Base-by-base conservation (phyloP, 2,329 filamentous ascomycete species). In the Sclerotinia sclerotiorum region DNA sequence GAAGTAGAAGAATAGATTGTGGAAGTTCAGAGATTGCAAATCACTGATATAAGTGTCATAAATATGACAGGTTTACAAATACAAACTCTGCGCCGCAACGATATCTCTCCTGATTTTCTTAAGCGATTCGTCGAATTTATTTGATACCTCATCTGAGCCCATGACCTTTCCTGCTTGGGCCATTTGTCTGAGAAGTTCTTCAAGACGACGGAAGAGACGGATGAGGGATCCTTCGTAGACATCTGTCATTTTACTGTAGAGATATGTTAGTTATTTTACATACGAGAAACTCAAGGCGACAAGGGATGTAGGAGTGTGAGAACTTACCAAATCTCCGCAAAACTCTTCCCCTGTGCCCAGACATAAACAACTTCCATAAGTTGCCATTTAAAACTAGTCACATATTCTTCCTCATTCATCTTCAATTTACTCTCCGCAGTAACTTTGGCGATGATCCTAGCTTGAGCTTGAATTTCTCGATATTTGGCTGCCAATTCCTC, bases 201-300 rank as follows among this genome's bases (percentile, higher is more conserved):
- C 95, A 44, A 99, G 84, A 27, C 95, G 91, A 67, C 95, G 91
- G 87, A 99, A 99, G 51, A 97, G 88, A 61, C 95, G 93, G 75
- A 99, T 98, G 70, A 99, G 83, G 69, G 93, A 97, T 70, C 95
- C 95, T 82, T 99, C 95, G 80, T 97, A 99, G 39, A 94, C 92
- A 75, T 97, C 94, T 39, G 95, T 98, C 94, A 99, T 97, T 92
- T 97, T 97, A 81, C 94, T 97, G 39, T 17, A 10, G 1, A 1
- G 8, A 1, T 6, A n/a, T 10, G 54, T 58, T 29, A 58, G 44
- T 19, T 46, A 8, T 2, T n/a, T 56, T 39, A 35, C n/a, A 5
- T 3, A 19, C 10, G 19, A 49, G 8, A 49, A 39, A 27, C 15
- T n/a, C 15, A 44, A 52, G n/a, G 15, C 15, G n/a, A 64, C 2